Conservation (phyloP, 176 grass and related monocot species). For the Otatea glauca region DNA sequence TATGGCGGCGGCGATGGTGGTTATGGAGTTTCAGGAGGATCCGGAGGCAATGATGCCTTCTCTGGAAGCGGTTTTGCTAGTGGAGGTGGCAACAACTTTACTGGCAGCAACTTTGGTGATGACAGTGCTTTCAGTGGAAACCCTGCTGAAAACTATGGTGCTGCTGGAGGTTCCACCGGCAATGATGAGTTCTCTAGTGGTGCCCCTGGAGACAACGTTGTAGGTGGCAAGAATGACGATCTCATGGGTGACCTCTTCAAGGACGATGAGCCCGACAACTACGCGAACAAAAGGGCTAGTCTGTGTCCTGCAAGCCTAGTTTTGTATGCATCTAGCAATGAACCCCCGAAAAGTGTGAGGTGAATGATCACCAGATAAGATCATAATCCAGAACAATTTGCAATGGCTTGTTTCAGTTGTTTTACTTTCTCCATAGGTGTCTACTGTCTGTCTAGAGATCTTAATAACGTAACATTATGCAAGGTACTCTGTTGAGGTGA, state of each 20-base stretch:
- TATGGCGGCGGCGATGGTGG: conserved; percentile 6
- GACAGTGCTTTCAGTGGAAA: conserved; percentile 31
- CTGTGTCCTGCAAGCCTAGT: not conserved
- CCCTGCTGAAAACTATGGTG: conserved; percentile 29
- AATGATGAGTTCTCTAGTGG: conserved; percentile 30
- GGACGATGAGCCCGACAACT: conserved; percentile 41
- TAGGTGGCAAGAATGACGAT: conserved; percentile 43
- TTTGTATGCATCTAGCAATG: not conserved
- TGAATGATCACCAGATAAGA: conserved; percentile 15
- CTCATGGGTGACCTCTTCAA: conserved; percentile 25
- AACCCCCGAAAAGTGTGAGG: not conserved
- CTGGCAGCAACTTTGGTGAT: conserved; percentile 19
- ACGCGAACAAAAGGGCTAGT: conserved; percentile 40
- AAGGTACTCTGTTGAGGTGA: not conserved
- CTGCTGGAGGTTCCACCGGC: not conserved
- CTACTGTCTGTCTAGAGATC: not conserved
- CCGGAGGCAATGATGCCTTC: not conserved
- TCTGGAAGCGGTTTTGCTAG: conserved; percentile 14
- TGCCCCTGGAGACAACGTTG: not conserved
- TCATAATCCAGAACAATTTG: conserved; percentile 3
- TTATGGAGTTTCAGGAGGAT: conserved; percentile 19
- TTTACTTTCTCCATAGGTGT: not conserved
- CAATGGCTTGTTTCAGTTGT: not conserved
- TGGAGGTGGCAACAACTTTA: conserved; percentile 5
- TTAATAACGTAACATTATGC: conserved; percentile 32